phyloP scores from a whole-genome alignment of 768 basidiomycete species.

The Termitomyces sp. region DNA sequence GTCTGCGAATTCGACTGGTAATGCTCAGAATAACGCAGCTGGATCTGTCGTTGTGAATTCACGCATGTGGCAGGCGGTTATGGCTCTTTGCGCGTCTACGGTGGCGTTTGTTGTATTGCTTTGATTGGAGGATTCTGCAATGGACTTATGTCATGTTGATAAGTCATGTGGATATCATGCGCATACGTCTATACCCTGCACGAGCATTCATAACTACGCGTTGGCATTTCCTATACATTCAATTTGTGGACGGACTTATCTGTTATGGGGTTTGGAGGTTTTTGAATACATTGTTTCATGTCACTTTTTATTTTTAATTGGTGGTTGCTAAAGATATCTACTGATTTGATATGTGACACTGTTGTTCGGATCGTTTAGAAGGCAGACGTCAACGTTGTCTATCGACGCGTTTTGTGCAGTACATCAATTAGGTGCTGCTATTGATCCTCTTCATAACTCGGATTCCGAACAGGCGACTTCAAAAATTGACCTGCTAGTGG shows the following conservation, averaged over 20 bases:
- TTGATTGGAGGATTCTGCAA: constrained; percentile 1
- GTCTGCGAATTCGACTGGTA: constrained; percentile 9
- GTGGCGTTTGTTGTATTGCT: constrained; percentile 12
- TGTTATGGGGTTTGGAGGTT: not conserved
- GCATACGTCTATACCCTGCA: not conserved
- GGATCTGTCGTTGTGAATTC: constrained; percentile 10
- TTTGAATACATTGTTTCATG: not conserved
- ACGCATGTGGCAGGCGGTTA: constrained; percentile 15
- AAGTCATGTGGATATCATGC: not conserved
- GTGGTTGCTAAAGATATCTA: not conserved
- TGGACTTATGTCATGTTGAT: not conserved
- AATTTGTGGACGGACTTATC: not conserved
- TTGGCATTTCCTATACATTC: not conserved
- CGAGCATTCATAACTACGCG: not conserved
- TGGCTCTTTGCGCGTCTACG: constrained; percentile 12
- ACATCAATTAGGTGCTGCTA: not conserved
- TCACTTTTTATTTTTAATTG: not conserved
- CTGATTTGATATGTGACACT: not conserved
- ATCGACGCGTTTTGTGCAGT: no score
- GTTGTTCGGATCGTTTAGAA: not conserved
- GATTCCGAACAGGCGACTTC: not conserved
- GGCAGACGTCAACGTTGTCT: not conserved
- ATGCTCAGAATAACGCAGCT: constrained; percentile 12
- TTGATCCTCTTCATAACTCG: not conserved
- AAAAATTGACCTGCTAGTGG: not conserved